These are phyloP conservation scores for Panicum hallii DNA, from an alignment of 202 grass and related monocot species.

Conservation along the genomic window DNA sequence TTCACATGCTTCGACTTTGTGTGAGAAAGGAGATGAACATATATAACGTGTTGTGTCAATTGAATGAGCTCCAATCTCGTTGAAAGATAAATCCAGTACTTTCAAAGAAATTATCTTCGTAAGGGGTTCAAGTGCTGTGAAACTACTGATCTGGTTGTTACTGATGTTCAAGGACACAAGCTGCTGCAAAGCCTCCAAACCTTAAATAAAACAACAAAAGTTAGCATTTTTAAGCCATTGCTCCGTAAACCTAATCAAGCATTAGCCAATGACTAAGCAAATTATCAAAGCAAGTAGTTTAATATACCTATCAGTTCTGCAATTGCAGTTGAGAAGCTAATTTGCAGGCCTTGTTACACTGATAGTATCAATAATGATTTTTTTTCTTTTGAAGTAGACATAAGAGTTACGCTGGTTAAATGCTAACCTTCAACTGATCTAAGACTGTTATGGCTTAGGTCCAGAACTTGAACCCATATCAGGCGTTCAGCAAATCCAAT, in stretches of 20 bases:
- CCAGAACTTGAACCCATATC: constrained; percentile 88
- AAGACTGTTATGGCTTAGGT: constrained; percentile 90
- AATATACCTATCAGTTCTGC: not conserved
- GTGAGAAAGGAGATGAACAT: constrained; percentile 73
- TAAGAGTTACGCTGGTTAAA: constrained; percentile 33
- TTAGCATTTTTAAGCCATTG: constrained; percentile 26
- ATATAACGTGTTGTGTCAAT: constrained; percentile 81
- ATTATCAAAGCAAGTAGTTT: not conserved
- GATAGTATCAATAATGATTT: not conserved
- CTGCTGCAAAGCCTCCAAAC: constrained; percentile 88
- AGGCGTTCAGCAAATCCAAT: constrained; percentile 72
- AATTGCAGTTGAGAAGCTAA: constrained; percentile 13
- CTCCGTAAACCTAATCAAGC: not conserved
- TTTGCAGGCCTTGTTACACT: not conserved
- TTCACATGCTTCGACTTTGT: constrained; percentile 59
- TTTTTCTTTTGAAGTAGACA: constrained; percentile 16
- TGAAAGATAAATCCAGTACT: constrained; percentile 84
- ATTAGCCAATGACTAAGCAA: constrained; percentile 32
- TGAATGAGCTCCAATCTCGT: constrained; percentile 70
- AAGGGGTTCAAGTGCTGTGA: constrained; percentile 78
- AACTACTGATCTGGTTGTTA: constrained; percentile 77
- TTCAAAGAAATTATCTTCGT: constrained; percentile 67
- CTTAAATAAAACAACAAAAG: constrained; percentile 48
- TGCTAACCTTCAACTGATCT: constrained; percentile 75
- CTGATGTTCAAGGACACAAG: constrained; percentile 81